These are phyloP conservation scores for Dispira simplex DNA, from an alignment of 192 early-diverging fungal species.

Conservation along the genomic window DNA sequence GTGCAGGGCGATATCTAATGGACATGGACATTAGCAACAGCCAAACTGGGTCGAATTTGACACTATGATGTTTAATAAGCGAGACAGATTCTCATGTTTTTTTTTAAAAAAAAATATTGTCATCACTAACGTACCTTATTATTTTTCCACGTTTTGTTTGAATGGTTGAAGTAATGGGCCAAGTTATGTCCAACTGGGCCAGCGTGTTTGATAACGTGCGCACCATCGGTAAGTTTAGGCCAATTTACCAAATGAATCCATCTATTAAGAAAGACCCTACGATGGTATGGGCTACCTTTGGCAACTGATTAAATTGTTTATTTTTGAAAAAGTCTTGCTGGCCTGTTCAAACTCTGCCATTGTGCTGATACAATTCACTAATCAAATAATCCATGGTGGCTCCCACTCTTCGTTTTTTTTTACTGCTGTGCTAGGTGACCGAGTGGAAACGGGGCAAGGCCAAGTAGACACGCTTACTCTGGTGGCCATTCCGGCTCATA, in stretches of 20 bases:
- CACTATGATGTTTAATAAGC: neutral
- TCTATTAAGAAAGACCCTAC: neutral
- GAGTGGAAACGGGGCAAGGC: too few relatives aligned
- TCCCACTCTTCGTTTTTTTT: neutral
- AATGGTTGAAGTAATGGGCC: conserved; percentile 3
- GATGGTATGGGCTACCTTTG: neutral
- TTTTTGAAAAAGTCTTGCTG: neutral
- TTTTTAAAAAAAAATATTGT: neutral
- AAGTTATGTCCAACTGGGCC: conserved; percentile 10
- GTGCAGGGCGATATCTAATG: neutral
- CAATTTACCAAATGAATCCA: neutral
- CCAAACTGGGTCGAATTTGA: neutral
- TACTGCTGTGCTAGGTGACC: neutral
- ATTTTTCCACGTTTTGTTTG: neutral
- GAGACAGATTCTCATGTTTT: neutral
- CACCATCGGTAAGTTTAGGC: conserved; percentile 7
- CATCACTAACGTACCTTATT: neutral
- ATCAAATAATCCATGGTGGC: neutral
- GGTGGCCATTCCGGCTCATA: too few relatives aligned
- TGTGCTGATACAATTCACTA: neutral
- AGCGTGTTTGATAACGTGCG: conserved; percentile 7
- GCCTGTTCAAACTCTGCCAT: neutral
- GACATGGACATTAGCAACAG: neutral
- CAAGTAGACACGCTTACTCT: too few relatives aligned
- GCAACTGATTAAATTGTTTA: neutral